A percentile compares a stretch with the other conserved stretches of the same genome.
Evolutionary conservation across 2,329 filamentous ascomycete genomes (phyloP).

Genomic region (Penicillium sp.): DNA sequence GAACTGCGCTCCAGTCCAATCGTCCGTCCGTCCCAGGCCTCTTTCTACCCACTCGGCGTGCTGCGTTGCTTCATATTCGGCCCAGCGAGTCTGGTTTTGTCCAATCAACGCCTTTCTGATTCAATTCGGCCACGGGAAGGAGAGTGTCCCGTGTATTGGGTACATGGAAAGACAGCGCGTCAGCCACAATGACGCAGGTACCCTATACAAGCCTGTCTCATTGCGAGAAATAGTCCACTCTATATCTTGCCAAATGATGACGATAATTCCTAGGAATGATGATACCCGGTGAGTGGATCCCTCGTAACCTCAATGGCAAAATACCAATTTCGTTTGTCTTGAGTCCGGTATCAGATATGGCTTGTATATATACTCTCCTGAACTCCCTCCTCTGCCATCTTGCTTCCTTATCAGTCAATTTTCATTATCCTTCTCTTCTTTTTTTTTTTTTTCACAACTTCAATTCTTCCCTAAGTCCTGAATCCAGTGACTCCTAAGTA

Average conservation of each 20-base stretch:
- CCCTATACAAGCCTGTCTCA: conserved; percentile 13
- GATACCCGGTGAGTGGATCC: conserved; percentile 33
- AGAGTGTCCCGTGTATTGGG: conserved; percentile 15
- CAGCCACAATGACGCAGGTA: conserved; percentile 23
- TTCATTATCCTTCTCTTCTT: conserved; percentile 2
- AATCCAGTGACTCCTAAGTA: conserved; percentile 14
- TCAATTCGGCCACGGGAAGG: conserved; percentile 4
- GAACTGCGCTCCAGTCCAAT: conserved; percentile 27
- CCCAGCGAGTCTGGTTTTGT: conserved; percentile 7
- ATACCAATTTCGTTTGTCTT: conserved; percentile 16
- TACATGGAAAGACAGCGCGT: conserved; percentile 15
- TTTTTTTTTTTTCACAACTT: conserved; percentile 1
- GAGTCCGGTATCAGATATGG: conserved; percentile 16
- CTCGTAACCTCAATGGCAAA: conserved; percentile 17
- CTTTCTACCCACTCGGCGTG: conserved; percentile 29
- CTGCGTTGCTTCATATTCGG: conserved; percentile 24
- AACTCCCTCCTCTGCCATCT: conserved; percentile 6
- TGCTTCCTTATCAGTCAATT: conserved; percentile 19
- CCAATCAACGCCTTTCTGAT: conserved; percentile 16
- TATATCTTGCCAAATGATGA: conserved; percentile 29
- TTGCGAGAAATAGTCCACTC: conserved; percentile 10
- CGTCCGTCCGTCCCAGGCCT: conserved; percentile 1
- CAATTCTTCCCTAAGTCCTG: conserved; percentile 11
- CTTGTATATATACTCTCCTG: conserved; percentile 23
- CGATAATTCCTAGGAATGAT: conserved; percentile 44